phyloP scores from a whole-genome alignment of 2,329 filamentous ascomycete genomes.

The Graphilbum ipis-grandicollis region DNA sequence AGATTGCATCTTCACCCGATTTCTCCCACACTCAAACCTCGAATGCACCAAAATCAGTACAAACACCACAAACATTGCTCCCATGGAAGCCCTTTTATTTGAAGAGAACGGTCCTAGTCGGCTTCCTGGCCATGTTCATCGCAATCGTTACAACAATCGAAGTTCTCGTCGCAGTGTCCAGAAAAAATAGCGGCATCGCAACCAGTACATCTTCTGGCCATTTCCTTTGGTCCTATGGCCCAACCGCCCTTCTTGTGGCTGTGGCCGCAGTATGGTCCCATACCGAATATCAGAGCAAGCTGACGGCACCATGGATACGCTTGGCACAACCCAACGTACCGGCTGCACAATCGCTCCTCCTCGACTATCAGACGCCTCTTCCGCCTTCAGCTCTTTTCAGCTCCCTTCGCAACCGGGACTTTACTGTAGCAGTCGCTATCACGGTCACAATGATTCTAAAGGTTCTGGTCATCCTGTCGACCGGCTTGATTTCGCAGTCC shows the following conservation, averaged over 20 bases:
- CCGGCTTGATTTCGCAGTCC: neutral
- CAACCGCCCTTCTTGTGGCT: neutral
- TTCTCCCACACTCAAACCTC: no score
- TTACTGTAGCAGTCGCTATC: neutral
- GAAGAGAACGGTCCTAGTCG: neutral
- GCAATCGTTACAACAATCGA: neutral
- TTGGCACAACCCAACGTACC: neutral
- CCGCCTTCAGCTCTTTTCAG: neutral
- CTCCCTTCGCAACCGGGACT: neutral
- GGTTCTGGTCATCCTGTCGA: neutral
- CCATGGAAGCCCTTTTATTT: neutral
- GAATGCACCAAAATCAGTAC: no score
- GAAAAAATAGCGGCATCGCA: neutral
- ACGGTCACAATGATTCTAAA: neutral
- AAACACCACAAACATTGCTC: neutral
- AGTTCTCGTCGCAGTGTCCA: neutral
- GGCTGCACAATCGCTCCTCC: neutral
- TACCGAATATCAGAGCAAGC: neutral
- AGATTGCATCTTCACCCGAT: no score
- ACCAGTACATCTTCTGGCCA: neutral
- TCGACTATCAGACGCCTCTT: neutral
- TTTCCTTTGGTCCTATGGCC: neutral
- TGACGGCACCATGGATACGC: neutral
- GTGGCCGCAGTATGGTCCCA: neutral
- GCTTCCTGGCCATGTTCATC: neutral